Base-by-base conservation (phyloP, 202 grass and related monocot genomes). In the Cymbopogon flexuosus region DNA sequence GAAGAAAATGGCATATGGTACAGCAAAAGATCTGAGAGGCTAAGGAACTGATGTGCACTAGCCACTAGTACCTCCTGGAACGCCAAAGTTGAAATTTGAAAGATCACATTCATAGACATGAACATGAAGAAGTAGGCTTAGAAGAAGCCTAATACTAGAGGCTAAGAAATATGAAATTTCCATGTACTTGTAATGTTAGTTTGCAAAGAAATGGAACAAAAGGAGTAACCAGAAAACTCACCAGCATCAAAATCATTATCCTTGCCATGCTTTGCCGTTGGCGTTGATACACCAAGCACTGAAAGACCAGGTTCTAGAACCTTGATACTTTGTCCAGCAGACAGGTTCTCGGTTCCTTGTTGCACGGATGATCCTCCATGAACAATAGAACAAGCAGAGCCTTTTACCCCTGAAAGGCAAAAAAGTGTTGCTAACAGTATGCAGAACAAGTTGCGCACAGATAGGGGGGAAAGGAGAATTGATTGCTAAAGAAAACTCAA, bases 171-270 rank as follows among this genome's bases (percentile, higher is more conserved):
- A 69, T 45, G 12, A 70, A 7, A 45, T 68, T 74, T 56, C 14
- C 62, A 68, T 59, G n/a, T 78, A 57, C 33, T 73, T 27, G 27
- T 73, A 43, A 14, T 52, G 71, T 30, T 62, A 73, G 10, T 46
- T 74, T 45, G 70, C 54, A 84, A 35, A 36, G 39, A 68, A 84
- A 65, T 15, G 6, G 37, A 12, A 35, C 7, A 24, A 49, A 73
- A 58, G 68, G 65, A 85, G 47, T 68, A 75, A 47, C 30, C 22
- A 36, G 60, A 80, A 72, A 75, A 83, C 64, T 83, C 64, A 91
- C 86, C 58, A 66, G 43, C 34, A 72, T 42, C 46, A 82, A 67
- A 19, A 30, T 49, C 75, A 64, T 75, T 75, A 31, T 72, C 63
- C 21, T 80, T 40, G 7, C 80, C 35, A 70, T n/a, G 59, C 19